Evolutionary conservation across 2,329 filamentous ascomycete genomes (phyloP), one percentile per base, ranked within the genome.

Genomic region (Phaeomoniella chlamydospora): DNA sequence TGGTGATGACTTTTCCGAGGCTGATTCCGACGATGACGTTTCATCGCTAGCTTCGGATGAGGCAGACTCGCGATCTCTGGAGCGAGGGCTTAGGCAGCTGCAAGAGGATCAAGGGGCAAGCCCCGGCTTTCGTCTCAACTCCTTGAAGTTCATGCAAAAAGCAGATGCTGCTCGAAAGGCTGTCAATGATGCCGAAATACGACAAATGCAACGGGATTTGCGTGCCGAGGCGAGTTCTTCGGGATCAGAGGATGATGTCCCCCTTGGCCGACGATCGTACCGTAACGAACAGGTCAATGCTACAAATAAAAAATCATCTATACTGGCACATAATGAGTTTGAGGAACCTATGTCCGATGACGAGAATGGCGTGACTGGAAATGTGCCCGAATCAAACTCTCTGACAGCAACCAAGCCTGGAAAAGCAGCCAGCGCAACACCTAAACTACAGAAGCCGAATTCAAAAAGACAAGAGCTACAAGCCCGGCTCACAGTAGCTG

Each of bases 101-200:
- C n/a, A n/a, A n/a, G 60, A 61, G 12, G 57, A 60, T 13, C 49
- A 46, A 3, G 49, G 51, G 29, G 54, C 55, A 26, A 52, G 53
- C 13, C 71, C 72, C 0, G 67, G 71, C 45, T 77, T 78, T 11
- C 79, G 74, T 47, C 62, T 98, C 4, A 76, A 83, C 57, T 71
- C 72, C 35, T 85, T 98, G 79, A 83, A 84, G 41, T 98, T 98
- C 54, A 96, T 98, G 90, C 76, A 80, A 49, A 85, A 80, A 45
- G 84, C 86, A 2, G 87, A 94, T 50, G 80, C 79, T 17, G 68
- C 76, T 26, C 75, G 76, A 49, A 86, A 79, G 55, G 74, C 79
- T 43, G 72, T 76, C 39, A 94, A 96, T 46, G 83, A 94, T 47
- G 80, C 82, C 38, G 72, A 84, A 38, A 62, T 84, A 10, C 68